Percentiles rank a stretch among this genome's conserved stretches.
Conservation (phyloP, 257 asterid species). For the Avicennia marina region DNA sequence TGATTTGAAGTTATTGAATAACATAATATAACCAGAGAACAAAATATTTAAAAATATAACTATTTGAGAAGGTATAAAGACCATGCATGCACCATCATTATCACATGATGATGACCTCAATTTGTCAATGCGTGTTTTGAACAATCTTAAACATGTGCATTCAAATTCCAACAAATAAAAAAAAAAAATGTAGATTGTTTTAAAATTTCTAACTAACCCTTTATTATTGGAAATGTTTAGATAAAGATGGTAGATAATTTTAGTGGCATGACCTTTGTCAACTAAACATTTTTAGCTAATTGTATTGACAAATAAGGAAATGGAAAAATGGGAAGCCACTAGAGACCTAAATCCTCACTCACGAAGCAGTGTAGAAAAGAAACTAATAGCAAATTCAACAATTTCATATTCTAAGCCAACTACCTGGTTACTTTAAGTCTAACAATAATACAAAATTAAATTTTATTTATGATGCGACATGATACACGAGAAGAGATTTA, state of each 20-base stretch:
- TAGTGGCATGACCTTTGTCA: neutral
- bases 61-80: neutral
- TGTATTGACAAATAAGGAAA: neutral
- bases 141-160: neutral
- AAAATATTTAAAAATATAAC: neutral
- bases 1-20: neutral
- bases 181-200: neutral
- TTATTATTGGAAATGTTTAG: neutral
- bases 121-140: too few species aligned
- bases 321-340: neutral
- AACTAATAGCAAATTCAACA: conserved; percentile 1
- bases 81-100: neutral
- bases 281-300: conserved; percentile 4
- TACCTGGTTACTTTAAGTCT: neutral
- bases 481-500: too few species aligned
- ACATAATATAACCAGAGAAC: neutral
- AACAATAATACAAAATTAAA: neutral
- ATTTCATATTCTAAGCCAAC: neutral
- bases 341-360: neutral
- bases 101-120: neutral
- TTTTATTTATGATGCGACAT: too few species aligned
- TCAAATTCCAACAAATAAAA: neutral
- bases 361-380: neutral
- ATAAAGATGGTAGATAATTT: neutral
- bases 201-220: neutral